These are phyloP conservation scores for Termitomyces sp. DNA, from an alignment of 768 basidiomycete genomes.

Conservation along the genomic window DNA sequence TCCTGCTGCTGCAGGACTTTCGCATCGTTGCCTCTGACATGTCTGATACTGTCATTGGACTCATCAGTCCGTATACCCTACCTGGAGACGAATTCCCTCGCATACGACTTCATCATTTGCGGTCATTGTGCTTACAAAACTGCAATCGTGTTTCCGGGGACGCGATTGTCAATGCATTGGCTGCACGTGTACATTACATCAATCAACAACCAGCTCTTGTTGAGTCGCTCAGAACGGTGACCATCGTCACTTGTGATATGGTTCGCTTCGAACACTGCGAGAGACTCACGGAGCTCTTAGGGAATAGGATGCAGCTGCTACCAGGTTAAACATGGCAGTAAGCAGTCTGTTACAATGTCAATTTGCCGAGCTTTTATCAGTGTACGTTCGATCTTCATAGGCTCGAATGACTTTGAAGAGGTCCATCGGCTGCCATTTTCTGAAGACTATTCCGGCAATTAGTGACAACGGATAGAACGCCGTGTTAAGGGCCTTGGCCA, in stretches of 20 bases:
- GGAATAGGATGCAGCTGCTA: conserved; percentile 18
- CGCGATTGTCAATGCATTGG: conserved; percentile 48
- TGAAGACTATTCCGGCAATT: neutral
- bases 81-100: conserved; percentile 15
- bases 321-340: neutral
- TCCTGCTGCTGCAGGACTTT: conserved; percentile 54
- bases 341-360: neutral
- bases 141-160: conserved; percentile 62
- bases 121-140: conserved; percentile 46
- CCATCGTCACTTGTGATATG: conserved; percentile 34
- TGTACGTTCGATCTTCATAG: too few relatives aligned
- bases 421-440: neutral
- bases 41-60: conserved; percentile 63
- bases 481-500: neutral
- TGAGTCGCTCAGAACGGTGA: conserved; percentile 27
- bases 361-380: neutral
- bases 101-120: conserved; percentile 52
- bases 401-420: too few relatives aligned
- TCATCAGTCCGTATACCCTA: conserved; percentile 41
- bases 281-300: conserved; percentile 21
- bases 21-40: conserved; percentile 77
- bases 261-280: conserved; percentile 24
- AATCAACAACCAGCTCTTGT: conserved; percentile 20
- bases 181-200: conserved; percentile 38
- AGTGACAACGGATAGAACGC: too few relatives aligned